Base-by-base conservation (phyloP, 768 basidiomycete species). In the Strobilomyces dryophilus region DNA sequence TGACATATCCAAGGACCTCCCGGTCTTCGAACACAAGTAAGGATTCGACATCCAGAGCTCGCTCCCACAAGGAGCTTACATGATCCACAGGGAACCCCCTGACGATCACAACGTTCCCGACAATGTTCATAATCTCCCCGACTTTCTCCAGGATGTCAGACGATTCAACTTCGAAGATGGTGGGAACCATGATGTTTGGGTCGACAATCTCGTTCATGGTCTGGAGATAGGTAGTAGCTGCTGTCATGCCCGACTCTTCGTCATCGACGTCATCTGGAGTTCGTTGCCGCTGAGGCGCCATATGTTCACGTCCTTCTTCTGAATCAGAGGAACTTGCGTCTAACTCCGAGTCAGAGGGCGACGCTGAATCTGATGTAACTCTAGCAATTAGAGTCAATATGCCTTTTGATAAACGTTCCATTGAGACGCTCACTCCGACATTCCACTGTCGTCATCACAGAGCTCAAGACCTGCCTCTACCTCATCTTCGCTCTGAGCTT, bases 21-120 rank as follows among this genome's bases (percentile, higher is more conserved):
- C 92, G 76, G 68, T 98, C 93, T 20, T 85, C 84, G 65, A 93
- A 93, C 37, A 95, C 92, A 35, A 98, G 80, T 20, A 98, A 72
- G 26, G 92, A 95, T 29, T 95, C 95, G 42, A 83, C 85, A 68
- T 98, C 95, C 39, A 98, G 76, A 37, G 89, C 83, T 32, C 76
- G 76, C 56, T 83, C 80, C 47, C 79, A 81, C 3, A 77, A 76
- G 46, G 77, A 72, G 52, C 72, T 74, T 6, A 71, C 61, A 50
- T 67, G 58, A 17, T 74, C 72, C 36, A 77, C 76, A 0, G 78
- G 67, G 12, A 76, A 58, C 21, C 90, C 92, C 55, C 76, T 82
- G 43, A 95, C 75, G 49, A 94, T 87, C 45, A 84, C 89, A 31
- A 84, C 78, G 36, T 80, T 81, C 58, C 82, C 84, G 37, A 93